phyloP scores from a whole-genome alignment of 2,329 filamentous ascomycete species.

The Cordyceps militaris region DNA sequence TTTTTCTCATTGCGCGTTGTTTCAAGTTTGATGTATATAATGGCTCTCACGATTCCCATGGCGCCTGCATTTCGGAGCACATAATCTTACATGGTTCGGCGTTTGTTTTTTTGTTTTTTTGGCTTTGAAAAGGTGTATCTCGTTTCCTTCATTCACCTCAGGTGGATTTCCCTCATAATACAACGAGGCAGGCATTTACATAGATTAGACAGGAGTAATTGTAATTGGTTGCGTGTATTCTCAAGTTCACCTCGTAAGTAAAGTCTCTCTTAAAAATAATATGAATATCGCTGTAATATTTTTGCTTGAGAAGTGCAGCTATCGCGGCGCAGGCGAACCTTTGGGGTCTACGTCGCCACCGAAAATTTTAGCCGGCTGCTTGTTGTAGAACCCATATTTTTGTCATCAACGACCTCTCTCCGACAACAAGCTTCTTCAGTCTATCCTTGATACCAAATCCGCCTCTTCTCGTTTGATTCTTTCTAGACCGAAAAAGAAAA shows the following conservation, averaged over 20 bases:
- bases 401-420: background rate
- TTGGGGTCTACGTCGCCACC: constrained; percentile 1
- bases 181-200: constrained; percentile 13
- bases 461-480: background rate
- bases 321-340: background rate
- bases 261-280: too few species aligned
- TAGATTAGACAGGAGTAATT: constrained; percentile 14
- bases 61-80: constrained; percentile 12
- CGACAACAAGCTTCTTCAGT: background rate
- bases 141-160: background rate
- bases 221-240: constrained; percentile 1
- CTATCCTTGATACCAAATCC: background rate
- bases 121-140: constrained; percentile 5
- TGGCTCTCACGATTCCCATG: constrained; percentile 9
- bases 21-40: background rate
- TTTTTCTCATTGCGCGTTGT: background rate
- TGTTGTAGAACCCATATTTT: constrained; percentile 8
- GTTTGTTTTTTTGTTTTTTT: background rate
- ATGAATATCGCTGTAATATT: too few species aligned
- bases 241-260: too few species aligned
- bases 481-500: background rate
- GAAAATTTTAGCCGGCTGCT: constrained; percentile 3
- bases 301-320: background rate
- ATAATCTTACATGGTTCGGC: constrained; percentile 6
- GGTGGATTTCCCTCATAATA: constrained; percentile 13